phyloP scores from a whole-genome alignment of 495 filamentous ascomycete species.

The Neurospora sp. region DNA sequence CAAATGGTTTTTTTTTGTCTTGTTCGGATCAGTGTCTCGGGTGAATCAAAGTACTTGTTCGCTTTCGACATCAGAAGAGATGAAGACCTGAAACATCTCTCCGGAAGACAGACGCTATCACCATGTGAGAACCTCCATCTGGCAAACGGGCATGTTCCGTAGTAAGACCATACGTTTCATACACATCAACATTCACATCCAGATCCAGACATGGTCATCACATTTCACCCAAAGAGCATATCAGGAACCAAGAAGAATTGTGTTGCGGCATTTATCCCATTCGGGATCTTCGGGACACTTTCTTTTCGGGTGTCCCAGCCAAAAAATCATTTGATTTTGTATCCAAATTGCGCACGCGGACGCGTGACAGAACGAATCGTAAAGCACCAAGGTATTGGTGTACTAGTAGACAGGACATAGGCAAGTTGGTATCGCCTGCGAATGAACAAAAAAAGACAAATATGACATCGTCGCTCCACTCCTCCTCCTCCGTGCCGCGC shows the following conservation, averaged over 20 bases:
- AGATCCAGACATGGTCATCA: not conserved
- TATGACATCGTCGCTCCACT: not conserved
- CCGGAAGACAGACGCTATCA: not conserved
- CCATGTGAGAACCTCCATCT: not conserved
- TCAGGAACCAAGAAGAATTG: not conserved
- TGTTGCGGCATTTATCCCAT: not conserved
- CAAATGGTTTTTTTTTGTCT: no score
- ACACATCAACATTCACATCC: not conserved
- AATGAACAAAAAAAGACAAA: not conserved
- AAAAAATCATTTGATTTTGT: not conserved
- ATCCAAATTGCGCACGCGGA: not conserved
- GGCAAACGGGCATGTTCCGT: not conserved
- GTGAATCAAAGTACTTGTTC: not conserved
- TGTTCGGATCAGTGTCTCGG: not conserved
- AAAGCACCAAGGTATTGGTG: not conserved
- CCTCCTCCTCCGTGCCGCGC: not conserved
- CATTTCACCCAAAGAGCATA: not conserved
- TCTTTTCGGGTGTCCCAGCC: not conserved
- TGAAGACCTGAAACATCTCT: not conserved
- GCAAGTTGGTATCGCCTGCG: not conserved
- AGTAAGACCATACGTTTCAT: not conserved
- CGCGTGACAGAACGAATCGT: not conserved
- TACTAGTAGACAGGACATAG: not conserved
- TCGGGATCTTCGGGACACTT: not conserved
- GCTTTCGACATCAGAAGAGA: not conserved